Base-by-base conservation (phyloP, 2,329 filamentous ascomycete genomes). In the Aschersonia sp. region DNA sequence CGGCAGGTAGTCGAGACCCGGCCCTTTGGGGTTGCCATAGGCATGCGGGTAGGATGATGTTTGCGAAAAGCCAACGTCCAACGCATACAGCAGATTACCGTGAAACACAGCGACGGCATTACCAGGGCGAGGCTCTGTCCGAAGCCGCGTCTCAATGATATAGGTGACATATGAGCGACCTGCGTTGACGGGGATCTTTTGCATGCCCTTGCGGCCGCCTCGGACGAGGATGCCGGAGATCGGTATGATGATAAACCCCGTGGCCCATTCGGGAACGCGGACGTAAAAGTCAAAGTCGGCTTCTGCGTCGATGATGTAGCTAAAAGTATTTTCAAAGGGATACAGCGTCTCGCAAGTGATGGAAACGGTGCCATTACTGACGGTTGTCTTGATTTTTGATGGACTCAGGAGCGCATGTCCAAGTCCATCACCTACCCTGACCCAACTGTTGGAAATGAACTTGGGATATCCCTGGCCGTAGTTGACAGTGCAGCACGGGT, bases 401-500 rank as follows among this genome's bases (percentile, higher is more conserved):
- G 75, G 73, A 6, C 66, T 60, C 4, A 79, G 67, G 2, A 78
- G 58, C 0, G 66, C 65, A 55, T 79, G 74, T 1, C 65, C 70
- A 11, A 78, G 53, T 3, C 69, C 70, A n/a, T 62, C 54, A 4
- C 67, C 69, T 4, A 64, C 57, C 8, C 54, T 55, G 5, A 70
- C 66, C 59, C 67, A 78, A 49, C 67, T 68, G 48, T 67, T 63
- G 8, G 71, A 58, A 56, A 73, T 56, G 48, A 73, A 77, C 52
- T 78, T 78, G 0, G 76, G 73, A 51, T 71, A 75, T 7, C 71
- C 76, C 53, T 78, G 73, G 1, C 68, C 70, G 52, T 78, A 72
- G 49, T 79, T 79, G 50, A 79, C 75, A 1, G 74, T 76, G 53
- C 75, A 79, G 58, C 75, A 79, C 1, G 70, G 69, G 43, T 63